phyloP scores from a whole-genome alignment of 2,329 filamentous ascomycete species.

The Drechslera avenae region DNA sequence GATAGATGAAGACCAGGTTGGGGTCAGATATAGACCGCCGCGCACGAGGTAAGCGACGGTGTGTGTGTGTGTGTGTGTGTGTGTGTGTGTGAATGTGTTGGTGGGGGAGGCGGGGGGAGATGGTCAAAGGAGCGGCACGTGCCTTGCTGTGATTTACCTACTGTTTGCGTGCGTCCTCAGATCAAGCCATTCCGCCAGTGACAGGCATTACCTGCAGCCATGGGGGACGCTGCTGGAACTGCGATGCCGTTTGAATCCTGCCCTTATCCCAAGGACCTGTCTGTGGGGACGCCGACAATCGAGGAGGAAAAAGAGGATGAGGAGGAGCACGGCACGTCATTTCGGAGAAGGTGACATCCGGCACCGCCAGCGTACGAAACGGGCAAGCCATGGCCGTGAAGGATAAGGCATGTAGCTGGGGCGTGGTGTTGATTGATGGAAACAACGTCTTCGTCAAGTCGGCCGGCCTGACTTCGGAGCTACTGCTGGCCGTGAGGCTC shows the following conservation, averaged over 20 bases:
- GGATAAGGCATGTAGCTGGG: background rate
- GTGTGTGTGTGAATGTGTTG: background rate
- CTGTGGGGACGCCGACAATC: constrained; percentile 9
- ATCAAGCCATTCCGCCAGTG: constrained; percentile 16
- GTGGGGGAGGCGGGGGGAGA: no score
- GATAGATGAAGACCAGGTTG: background rate
- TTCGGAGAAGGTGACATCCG: constrained; percentile 1
- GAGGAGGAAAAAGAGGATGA: background rate
- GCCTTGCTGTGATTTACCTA: constrained; percentile 3
- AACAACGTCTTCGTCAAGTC: background rate
- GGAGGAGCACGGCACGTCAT: background rate
- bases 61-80: background rate
- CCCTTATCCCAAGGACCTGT: constrained; percentile 12
- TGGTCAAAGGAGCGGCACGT: constrained; percentile 6
- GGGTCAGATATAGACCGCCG: constrained; percentile 5
- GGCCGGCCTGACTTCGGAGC: no score
- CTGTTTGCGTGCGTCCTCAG: background rate
- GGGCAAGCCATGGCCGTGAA: background rate
- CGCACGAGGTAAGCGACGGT: constrained; percentile 9
- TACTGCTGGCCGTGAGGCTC: no score
- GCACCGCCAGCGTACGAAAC: constrained; percentile 3
- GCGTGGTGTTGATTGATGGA: background rate
- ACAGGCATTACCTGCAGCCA: constrained; percentile 15
- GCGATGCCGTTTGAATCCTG: constrained; percentile 8
- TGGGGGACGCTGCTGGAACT: constrained; percentile 5